Evolutionary conservation across 495 filamentous ascomycete species (phyloP), one percentile per base, ranked within the genome.

Genomic region (Barbatosphaeria neglecta): DNA sequence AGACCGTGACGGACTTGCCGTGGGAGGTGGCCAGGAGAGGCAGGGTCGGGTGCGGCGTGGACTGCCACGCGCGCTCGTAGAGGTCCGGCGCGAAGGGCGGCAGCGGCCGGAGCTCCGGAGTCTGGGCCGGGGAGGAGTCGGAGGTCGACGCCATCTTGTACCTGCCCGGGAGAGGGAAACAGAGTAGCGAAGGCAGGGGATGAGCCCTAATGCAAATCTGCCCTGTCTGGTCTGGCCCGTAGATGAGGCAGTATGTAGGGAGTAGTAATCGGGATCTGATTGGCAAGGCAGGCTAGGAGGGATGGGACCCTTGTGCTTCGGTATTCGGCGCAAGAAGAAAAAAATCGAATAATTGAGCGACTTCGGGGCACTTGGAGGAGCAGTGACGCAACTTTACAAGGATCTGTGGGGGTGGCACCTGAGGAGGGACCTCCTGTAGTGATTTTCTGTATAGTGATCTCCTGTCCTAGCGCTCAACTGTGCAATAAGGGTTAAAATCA

Each of bases 21-120:
- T 86, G 88, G 62, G 85, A 80, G 47, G 90, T 95, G 41, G 92
- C 92, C 51, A 96, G 69, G 47, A 98, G 70, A 1, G 92, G 92
- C 22, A 90, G 81, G 20, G 77, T 80, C 1, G 90, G 90, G 66
- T 98, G 93, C 0, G 88, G 84, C 31, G 83, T 69, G 37, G 86
- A 82, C 35, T 78, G 74, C 92, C 92, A 98, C 45, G 87, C 78
- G 50, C 92, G 86, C 54, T 87, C 75, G 50, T 79, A 81, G n/a
- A 90, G 74, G 43, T 81, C 77, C 15, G 83, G 81, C 25, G 68
- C 66, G 65, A 87, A 74, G 27, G 76, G 67, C 43, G 65, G 55
- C 3, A 74, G 58, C 7, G 65, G 62, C 16, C 33, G 45, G 18
- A 68, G 58, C 23, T 42, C n/a, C 37, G 8, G 11, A 3, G 16